These are phyloP conservation scores for Physcia stellaris DNA, from an alignment of 495 filamentous ascomycete genomes.

Conservation along the genomic window DNA sequence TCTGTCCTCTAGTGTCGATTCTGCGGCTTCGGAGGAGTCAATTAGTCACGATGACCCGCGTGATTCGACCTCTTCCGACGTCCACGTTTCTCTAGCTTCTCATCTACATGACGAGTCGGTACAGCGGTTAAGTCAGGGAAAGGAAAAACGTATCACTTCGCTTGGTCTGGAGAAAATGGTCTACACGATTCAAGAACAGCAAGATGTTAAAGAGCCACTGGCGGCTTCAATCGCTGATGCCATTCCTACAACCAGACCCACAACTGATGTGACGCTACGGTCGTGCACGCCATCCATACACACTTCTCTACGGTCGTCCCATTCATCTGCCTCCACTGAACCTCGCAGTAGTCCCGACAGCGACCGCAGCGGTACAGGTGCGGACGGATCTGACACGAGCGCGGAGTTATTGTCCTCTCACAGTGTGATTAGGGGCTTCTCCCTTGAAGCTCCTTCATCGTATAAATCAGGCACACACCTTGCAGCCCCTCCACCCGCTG, in stretches of 20 bases:
- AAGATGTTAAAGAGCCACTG: constrained; percentile 49
- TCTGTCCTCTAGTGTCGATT: constrained; percentile 87
- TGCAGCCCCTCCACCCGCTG: constrained; percentile 31
- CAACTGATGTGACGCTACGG: constrained; percentile 34
- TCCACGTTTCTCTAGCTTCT: constrained; percentile 11
- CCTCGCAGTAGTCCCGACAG: constrained; percentile 28
- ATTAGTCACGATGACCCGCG: constrained; percentile 44
- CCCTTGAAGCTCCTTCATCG: constrained; percentile 59
- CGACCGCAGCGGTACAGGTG: constrained; percentile 29
- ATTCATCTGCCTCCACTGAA: constrained; percentile 38
- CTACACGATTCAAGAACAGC: constrained; percentile 67
- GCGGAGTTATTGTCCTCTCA: constrained; percentile 48
- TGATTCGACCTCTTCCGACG: constrained; percentile 36
- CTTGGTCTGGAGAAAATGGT: constrained; percentile 83
- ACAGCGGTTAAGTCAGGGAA: constrained; percentile 46
- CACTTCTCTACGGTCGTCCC: constrained; percentile 33
- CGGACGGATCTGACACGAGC: constrained; percentile 37
- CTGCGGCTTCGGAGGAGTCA: constrained; percentile 58
- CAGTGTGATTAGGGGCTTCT: constrained; percentile 79
- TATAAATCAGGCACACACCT: constrained; percentile 50
- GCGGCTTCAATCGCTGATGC: constrained; percentile 21
- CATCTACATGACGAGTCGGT: constrained; percentile 36
- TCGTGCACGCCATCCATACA: constrained; percentile 24
- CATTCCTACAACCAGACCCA: constrained; percentile 33
- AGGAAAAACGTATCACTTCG: constrained; percentile 83